Evolutionary conservation across 441 rosid genomes (phyloP), one percentile per base, ranked within the genome.

Genomic region (Erodium trifolium): DNA sequence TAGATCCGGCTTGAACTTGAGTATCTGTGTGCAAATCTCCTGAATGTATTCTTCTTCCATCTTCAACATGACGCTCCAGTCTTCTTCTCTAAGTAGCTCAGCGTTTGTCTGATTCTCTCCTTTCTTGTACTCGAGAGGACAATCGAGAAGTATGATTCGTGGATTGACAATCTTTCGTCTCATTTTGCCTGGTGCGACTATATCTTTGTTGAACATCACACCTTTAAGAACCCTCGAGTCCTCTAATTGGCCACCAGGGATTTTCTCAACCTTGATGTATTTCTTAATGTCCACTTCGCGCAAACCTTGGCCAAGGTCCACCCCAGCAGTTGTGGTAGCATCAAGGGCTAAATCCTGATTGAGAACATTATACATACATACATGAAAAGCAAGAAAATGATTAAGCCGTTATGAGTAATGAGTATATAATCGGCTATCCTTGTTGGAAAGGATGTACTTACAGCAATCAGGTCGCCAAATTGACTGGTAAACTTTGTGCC

Each of bases 141-240:
- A 69, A 70, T 73, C 77, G 12, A 73, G 77, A 49, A 73, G 72
- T 37, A 73, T 69, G 49, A 73, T 5, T 3, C 77, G 69, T 37
- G 77, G 77, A 47, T 73, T 73, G 47, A 73, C 66, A 41, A 73
- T 73, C 77, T 68, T 73, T 59, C 77, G 65, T 65, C 67, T 73
- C 77, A 73, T 73, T 66, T 73, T 73, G n/a, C 73, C 77, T 4
- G 77, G 77, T n/a, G 77, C 72, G 0, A 73, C 77, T 12, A 73
- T 69, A 14, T 73, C 77, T 70, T 73, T 73, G 37, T 65, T 43
- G 10, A 73, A 73, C 72, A 73, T 73, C 41, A 73, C 77, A 53
- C 77, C 77, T 39, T 69, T 73, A 14, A 73, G 77, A 55, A 73
- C 77, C 66, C 17, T 69, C 1, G 77, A 73, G 57, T 73, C 77